phyloP scores from a whole-genome alignment of 2,329 filamentous ascomycete genomes.

The Parastagonospora avenae region DNA sequence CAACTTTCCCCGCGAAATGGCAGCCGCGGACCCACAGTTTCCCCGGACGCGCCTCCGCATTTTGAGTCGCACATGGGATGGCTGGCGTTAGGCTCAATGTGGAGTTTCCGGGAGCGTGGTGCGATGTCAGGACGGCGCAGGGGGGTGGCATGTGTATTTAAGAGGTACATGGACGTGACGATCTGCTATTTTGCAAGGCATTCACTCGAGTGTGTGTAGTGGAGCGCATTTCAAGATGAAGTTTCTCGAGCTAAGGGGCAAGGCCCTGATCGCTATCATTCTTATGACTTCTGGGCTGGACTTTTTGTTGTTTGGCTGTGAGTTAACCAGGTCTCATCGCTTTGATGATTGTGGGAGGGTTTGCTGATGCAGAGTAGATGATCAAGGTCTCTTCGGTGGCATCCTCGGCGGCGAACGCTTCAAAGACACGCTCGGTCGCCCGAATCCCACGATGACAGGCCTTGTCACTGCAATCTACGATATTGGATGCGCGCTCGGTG shows the following conservation, averaged over 20 bases:
- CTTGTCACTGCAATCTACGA: slow-evolving; percentile 45
- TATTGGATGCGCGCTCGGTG: slow-evolving; percentile 50
- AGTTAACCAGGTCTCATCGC: too few relatives aligned
- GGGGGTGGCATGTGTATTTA: background rate
- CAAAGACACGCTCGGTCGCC: slow-evolving; percentile 19
- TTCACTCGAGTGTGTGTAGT: background rate
- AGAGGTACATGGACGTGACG: background rate
- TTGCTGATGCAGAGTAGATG: slow-evolving; percentile 12
- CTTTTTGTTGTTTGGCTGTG: slow-evolving; percentile 21
- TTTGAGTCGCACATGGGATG: background rate
- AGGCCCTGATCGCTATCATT: slow-evolving; percentile 16
- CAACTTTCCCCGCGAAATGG: slow-evolving; percentile 7
- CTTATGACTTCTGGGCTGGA: slow-evolving; percentile 19
- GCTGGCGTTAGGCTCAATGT: slow-evolving; percentile 5
- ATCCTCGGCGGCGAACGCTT: slow-evolving; percentile 30
- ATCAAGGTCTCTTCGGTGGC: slow-evolving; percentile 34
- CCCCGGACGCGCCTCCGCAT: slow-evolving; percentile 7
- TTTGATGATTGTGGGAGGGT: too few relatives aligned
- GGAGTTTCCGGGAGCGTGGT: slow-evolving; percentile 5
- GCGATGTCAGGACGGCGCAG: too few relatives aligned
- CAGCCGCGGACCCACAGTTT: slow-evolving; percentile 15
- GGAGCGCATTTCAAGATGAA: slow-evolving; percentile 1
- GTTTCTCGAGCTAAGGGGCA: slow-evolving; percentile 17
- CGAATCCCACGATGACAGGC: slow-evolving; percentile 34
- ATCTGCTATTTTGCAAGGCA: background rate